A percentile compares a stretch with the other conserved stretches of the same genome.
These are phyloP conservation scores for Ophiostoma sp. DNA, from an alignment of 2,329 filamentous ascomycete genomes.

Conservation along the genomic window DNA sequence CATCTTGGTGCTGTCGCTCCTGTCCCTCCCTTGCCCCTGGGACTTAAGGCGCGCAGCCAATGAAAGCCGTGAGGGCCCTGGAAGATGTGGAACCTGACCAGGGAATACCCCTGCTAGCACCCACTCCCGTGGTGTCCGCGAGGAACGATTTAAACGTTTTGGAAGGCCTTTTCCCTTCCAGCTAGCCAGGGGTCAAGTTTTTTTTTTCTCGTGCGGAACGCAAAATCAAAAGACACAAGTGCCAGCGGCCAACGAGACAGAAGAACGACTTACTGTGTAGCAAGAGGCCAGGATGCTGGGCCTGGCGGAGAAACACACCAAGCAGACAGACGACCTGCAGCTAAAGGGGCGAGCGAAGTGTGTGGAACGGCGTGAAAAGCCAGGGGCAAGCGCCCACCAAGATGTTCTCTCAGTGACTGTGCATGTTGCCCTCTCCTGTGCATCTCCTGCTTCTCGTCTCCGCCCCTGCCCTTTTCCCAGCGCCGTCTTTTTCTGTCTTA, in stretches of 20 bases:
- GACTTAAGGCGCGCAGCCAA: conserved; percentile 19
- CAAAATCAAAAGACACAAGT: conserved; percentile 12
- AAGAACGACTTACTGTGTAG: not conserved
- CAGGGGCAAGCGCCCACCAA: not conserved
- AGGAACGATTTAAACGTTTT: conserved; percentile 28
- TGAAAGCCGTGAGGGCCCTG: not conserved
- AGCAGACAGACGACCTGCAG: not conserved
- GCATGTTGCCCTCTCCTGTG: not conserved
- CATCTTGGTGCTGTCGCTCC: not conserved
- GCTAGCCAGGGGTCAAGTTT: conserved; percentile 17
- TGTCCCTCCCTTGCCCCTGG: conserved; percentile 16
- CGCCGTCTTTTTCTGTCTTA: not conserved
- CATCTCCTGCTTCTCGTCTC: not conserved
- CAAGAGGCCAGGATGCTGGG: not conserved
- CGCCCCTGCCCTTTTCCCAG: not conserved
- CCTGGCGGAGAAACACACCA: not conserved
- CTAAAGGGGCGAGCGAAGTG: too few species aligned
- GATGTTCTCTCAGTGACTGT: not conserved
- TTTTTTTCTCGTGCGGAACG: conserved; percentile 5
- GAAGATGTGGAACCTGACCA: conserved; percentile 9
- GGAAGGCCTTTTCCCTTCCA: not conserved
- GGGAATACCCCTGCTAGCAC: conserved; percentile 20
- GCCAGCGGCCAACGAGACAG: not conserved
- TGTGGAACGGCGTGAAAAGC: not conserved
- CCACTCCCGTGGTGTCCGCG: conserved; percentile 24